These are phyloP conservation scores for Russula dissimulans DNA, from an alignment of 768 basidiomycete species.

Conservation along the genomic window DNA sequence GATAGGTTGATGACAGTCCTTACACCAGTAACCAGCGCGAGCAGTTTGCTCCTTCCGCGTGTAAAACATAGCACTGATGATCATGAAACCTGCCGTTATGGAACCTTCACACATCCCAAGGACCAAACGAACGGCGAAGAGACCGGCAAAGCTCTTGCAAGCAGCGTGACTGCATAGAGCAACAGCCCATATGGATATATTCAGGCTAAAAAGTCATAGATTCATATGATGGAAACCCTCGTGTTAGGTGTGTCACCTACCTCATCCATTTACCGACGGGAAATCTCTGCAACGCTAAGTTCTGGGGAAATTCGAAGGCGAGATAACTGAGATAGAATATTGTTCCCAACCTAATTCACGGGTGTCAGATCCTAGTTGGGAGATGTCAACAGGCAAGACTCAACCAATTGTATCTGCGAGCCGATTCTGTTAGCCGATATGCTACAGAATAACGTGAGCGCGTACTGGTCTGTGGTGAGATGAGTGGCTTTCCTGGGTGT, in stretches of 20 bases:
- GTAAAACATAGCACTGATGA: conserved; percentile 73
- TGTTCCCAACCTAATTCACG: conserved; percentile 51
- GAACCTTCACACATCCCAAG: conserved; percentile 66
- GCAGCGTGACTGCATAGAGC: conserved; percentile 56
- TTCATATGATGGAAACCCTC: background rate
- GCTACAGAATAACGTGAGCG: background rate
- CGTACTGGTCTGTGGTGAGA: conserved; percentile 57
- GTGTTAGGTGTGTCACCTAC: conserved; percentile 26
- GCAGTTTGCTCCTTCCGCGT: conserved; percentile 60
- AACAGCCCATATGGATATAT: conserved; percentile 59
- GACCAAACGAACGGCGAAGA: conserved; percentile 54
- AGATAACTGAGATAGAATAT: conserved; percentile 68
- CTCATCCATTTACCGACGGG: conserved; percentile 80
- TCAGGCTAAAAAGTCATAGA: conserved; percentile 33
- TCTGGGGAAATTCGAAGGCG: conserved; percentile 66
- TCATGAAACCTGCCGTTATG: conserved; percentile 69
- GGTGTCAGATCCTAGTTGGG: background rate
- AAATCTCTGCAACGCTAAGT: conserved; percentile 59
- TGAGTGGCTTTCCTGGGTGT: conserved; percentile 44
- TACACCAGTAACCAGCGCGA: conserved; percentile 71
- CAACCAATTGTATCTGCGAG: conserved; percentile 56
- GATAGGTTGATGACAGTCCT: conserved; percentile 23
- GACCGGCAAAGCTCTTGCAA: conserved; percentile 57
- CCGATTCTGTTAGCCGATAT: background rate
- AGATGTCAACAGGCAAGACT: background rate